Evolutionary conservation across 805 yeast species (phyloP).

Genomic region (Ogataea sp.): DNA sequence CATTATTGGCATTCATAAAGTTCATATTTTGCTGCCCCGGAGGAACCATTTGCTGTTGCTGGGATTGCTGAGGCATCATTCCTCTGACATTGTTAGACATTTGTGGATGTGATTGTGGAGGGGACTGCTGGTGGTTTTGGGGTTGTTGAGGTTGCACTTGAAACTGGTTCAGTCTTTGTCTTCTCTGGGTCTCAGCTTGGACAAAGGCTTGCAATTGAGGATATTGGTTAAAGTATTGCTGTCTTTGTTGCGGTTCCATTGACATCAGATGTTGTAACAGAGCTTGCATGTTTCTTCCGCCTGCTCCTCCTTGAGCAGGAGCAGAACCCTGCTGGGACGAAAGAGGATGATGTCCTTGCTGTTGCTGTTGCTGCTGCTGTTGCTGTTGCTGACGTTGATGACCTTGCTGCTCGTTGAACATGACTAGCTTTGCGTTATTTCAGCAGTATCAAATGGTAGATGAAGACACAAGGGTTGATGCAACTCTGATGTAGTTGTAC

Average conservation of each 20-base stretch:
- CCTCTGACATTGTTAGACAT: background rate
- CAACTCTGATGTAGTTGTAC: too few relatives aligned
- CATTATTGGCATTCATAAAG: background rate
- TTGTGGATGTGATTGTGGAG: background rate
- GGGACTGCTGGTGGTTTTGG: background rate
- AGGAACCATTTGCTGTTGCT: background rate
- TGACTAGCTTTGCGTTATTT: too few relatives aligned
- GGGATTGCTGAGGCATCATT: background rate
- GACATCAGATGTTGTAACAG: constrained; percentile 25
- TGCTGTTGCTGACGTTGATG: constrained; percentile 6
- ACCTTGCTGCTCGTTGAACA: too few relatives aligned
- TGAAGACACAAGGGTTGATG: background rate
- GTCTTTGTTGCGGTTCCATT: constrained; percentile 28
- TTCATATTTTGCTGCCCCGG: background rate
- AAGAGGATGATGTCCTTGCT: too few relatives aligned
- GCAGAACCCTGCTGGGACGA: constrained; percentile 4
- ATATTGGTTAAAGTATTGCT: constrained; percentile 21
- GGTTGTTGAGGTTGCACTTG: constrained; percentile 5
- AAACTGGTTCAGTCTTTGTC: constrained; percentile 12
- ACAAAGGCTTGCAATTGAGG: constrained; percentile 26
- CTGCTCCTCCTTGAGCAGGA: too few relatives aligned
- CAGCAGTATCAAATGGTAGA: background rate
- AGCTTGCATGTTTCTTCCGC: constrained; percentile 20
- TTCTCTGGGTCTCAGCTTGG: constrained; percentile 25
- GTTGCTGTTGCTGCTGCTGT: constrained; percentile 8